Conservation (phyloP, 2,329 filamentous ascomycete species). For the Alternaria sp. region DNA sequence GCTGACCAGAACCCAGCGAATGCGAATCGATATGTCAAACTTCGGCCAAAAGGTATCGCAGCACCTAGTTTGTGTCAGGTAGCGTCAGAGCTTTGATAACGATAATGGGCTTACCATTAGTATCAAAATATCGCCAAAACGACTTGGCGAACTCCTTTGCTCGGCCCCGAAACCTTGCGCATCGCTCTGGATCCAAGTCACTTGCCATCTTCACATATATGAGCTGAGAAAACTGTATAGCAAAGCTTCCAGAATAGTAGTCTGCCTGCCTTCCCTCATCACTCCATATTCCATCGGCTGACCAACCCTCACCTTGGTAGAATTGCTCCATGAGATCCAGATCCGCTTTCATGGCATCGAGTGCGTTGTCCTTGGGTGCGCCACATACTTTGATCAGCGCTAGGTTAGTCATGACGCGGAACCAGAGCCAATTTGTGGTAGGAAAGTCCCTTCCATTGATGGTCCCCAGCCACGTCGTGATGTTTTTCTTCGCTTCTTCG, state of each 20-base stretch:
- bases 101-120: slow-evolving; percentile 45
- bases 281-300: slow-evolving; percentile 58
- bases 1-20: slow-evolving; percentile 61
- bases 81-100: background rate
- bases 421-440: slow-evolving; percentile 63
- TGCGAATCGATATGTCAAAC: slow-evolving; percentile 62
- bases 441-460: slow-evolving; percentile 60
- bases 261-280: slow-evolving; percentile 55
- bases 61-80: slow-evolving; percentile 49
- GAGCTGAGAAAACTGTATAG: slow-evolving; percentile 62
- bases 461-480: slow-evolving; percentile 54
- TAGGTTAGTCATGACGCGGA: slow-evolving; percentile 61
- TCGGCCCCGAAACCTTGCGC: slow-evolving; percentile 49
- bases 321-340: slow-evolving; percentile 58
- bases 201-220: slow-evolving; percentile 57
- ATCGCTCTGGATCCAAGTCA: slow-evolving; percentile 54
- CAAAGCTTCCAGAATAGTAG: slow-evolving; percentile 65
- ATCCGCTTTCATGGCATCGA: slow-evolving; percentile 54
- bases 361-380: slow-evolving; percentile 46
- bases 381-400: slow-evolving; percentile 56
- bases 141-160: slow-evolving; percentile 54
- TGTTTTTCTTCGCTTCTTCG: slow-evolving; percentile 44
- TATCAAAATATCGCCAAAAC: slow-evolving; percentile 62
- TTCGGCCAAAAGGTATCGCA: slow-evolving; percentile 63
- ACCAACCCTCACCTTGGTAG: slow-evolving; percentile 59